These are phyloP conservation scores for Endocarpon pusillum DNA, from an alignment of 495 filamentous ascomycete genomes.

Conservation along the genomic window DNA sequence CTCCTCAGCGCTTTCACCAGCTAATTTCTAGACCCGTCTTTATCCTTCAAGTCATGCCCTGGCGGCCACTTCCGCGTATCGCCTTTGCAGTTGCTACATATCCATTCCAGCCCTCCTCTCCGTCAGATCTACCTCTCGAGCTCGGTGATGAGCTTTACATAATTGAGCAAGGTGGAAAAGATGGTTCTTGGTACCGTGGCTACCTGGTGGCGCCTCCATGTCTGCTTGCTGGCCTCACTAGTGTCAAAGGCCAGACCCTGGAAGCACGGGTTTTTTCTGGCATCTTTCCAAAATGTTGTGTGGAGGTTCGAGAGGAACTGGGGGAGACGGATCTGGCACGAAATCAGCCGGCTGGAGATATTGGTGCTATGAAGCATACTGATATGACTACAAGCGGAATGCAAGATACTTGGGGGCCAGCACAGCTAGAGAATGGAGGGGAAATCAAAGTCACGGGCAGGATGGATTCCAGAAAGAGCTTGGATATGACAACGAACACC, in stretches of 20 bases:
- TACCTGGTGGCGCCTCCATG: constrained; percentile 92
- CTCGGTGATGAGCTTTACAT: constrained; percentile 97
- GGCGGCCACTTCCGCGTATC: constrained; percentile 90
- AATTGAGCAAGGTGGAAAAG: constrained; percentile 77
- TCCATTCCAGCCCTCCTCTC: constrained; percentile 71
- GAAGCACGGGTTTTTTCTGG: constrained; percentile 93
- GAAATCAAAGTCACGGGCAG: constrained; percentile 14
- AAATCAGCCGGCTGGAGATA: constrained; percentile 16
- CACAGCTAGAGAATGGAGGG: background rate
- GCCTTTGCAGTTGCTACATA: constrained; percentile 92
- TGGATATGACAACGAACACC: constrained; percentile 10
- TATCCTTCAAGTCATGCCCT: no score
- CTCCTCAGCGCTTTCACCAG: no score
- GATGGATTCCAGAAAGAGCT: no score
- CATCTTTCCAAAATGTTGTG: constrained; percentile 86
- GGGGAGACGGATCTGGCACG: constrained; percentile 37
- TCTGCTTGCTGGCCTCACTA: constrained; percentile 79
- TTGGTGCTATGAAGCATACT: constrained; percentile 16
- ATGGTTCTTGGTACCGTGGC: constrained; percentile 83
- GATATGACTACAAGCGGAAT: constrained; percentile 1
- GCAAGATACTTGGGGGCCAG: background rate
- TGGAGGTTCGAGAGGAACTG: constrained; percentile 65
- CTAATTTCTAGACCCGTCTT: no score
- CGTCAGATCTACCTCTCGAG: constrained; percentile 89
- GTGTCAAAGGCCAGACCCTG: constrained; percentile 77